Evolutionary conservation across 768 basidiomycete species (phyloP), one percentile per base, ranked within the genome.

Genomic region (Cystoderma amianthinum): DNA sequence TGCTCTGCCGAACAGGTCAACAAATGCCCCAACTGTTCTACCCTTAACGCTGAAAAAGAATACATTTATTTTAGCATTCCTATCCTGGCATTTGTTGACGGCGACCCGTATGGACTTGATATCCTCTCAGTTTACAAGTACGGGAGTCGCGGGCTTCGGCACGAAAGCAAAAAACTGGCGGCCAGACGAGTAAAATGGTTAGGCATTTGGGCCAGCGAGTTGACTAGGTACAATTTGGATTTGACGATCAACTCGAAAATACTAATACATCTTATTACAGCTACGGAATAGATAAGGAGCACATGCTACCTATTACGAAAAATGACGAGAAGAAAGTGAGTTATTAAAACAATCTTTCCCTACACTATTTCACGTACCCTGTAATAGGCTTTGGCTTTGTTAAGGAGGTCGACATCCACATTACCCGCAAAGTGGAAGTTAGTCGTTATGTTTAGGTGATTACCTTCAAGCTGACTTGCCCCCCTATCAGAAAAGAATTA

Each of bases 41-140:
- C 22, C 32, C 30, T 17, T 20, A 10, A 11, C n/a, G 17, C 17
- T 33, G 0, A 12, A 10, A 18, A 3, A n/a, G 11, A 10, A 24
- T 9, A 9, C 16, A 36, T 11, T 22, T 35, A 13, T 40, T 32
- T 10, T 52, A 96, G 94, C 4, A 66, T 87, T 24, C 87, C 87
- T 0, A 72, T 97, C 36, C 56, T 86, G 39, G 83, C 74, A 2
- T 60, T 98, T 24, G 85, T 98, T 4, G 96, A 99, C 53, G 84
- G 77, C 0, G 96, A 99, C 57, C 83, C 94, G 0, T 88, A 88
- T 57, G 96, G 96, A 1, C 57, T 98, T 32, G 91, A 95, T 46
- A 97, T 99, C 46, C 73, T 93, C 10, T 85, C 86, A 0, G 85
- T 88, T 6, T 97, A 91, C 64, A 85, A 77, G 45, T 78, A 74